These are phyloP conservation scores for Phytophthora europaea DNA, from an alignment of 352 stramenopile species.

Conservation along the genomic window DNA sequence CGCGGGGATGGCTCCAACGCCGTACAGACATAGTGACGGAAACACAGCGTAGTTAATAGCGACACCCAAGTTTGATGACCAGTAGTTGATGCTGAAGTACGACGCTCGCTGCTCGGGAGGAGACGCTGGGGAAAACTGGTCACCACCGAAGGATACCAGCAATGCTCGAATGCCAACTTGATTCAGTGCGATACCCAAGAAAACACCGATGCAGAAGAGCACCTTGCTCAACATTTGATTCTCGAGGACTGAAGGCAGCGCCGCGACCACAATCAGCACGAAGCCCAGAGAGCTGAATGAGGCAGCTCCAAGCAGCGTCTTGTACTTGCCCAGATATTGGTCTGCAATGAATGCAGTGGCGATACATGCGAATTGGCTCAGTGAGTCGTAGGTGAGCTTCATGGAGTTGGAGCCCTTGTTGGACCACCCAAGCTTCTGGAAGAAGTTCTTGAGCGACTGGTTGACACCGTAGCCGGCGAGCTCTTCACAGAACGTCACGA, in stretches of 20 bases:
- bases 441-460: slow-evolving; percentile 75
- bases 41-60: slow-evolving; percentile 80
- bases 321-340: slow-evolving; percentile 58
- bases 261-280: slow-evolving; percentile 55
- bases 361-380: slow-evolving; percentile 70
- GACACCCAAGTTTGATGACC: slow-evolving; percentile 75
- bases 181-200: slow-evolving; percentile 55
- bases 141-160: slow-evolving; percentile 67
- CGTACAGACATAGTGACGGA: slow-evolving; percentile 76
- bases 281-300: slow-evolving; percentile 59
- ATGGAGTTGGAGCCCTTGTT: slow-evolving; percentile 66
- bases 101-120: slow-evolving; percentile 17
- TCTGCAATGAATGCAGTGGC: too few relatives aligned
- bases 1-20: slow-evolving; percentile 55
- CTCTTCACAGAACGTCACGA: slow-evolving; percentile 56
- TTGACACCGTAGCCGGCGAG: slow-evolving; percentile 69
- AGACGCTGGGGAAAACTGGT: slow-evolving; percentile 57
- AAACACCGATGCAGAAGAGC: slow-evolving; percentile 74
- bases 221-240: slow-evolving; percentile 44
- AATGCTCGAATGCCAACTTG: slow-evolving; percentile 67
- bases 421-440: slow-evolving; percentile 66
- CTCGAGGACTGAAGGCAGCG: slow-evolving; percentile 51
- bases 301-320: slow-evolving; percentile 34
- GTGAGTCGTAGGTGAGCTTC: slow-evolving; percentile 74
- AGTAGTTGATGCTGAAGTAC: slow-evolving; percentile 55